phyloP scores from a whole-genome alignment of 768 basidiomycete genomes.

The Exidia glandulosa region DNA sequence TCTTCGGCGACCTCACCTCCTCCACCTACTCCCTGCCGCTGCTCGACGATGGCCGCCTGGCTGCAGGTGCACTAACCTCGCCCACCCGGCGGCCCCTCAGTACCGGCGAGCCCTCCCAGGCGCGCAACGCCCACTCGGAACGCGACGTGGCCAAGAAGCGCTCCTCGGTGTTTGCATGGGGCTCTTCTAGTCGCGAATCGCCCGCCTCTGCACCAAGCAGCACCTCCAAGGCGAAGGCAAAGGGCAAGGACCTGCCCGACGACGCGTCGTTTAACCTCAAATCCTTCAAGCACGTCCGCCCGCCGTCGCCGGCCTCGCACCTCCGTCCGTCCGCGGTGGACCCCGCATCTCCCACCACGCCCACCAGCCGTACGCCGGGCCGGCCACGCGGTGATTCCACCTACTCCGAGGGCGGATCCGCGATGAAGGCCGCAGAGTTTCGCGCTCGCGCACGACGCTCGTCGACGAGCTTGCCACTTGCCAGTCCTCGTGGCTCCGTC shows the following conservation, averaged over 20 bases:
- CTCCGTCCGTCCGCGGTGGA: neutral
- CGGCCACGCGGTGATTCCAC: neutral
- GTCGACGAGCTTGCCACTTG: neutral
- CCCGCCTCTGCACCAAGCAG: neutral
- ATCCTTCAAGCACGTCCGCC: slow-evolving; percentile 62
- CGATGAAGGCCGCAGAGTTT: neutral
- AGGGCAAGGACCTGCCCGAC: neutral
- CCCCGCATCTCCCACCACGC: neutral
- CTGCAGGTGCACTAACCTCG: neutral
- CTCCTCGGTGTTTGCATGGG: neutral
- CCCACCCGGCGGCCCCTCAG: neutral
- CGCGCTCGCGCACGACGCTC: neutral
- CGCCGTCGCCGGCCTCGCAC: slow-evolving; percentile 14
- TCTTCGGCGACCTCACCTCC: neutral
- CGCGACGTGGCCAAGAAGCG: neutral
- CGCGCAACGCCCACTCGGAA: neutral
- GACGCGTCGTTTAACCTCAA: slow-evolving; percentile 56
- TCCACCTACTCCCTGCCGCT: neutral
- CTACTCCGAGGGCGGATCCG: neutral
- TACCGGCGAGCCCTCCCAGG: too few species aligned
- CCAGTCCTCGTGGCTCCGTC: neutral
- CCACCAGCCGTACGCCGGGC: neutral
- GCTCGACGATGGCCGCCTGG: neutral
- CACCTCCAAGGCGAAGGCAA: neutral
- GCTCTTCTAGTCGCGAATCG: neutral